Evolutionary conservation across 495 filamentous ascomycete species (phyloP), one percentile per base, ranked within the genome.

Genomic region (Neurospora sp.): DNA sequence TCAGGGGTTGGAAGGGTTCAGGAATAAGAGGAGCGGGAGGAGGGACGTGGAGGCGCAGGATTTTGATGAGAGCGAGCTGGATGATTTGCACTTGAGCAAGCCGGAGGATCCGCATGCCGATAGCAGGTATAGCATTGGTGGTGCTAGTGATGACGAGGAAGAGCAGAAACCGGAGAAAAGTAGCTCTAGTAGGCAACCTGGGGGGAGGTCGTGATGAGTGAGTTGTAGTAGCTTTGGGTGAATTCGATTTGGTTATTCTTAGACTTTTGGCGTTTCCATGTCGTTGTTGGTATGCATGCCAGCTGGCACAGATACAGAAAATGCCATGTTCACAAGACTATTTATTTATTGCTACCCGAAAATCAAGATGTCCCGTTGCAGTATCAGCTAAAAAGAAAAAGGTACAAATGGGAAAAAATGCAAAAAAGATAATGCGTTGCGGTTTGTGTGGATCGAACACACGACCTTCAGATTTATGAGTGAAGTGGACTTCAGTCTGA

Each of bases 31-130:
- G 12, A 61, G 53, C 6, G 69, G 76, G 8, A 77, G 69, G 22
- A 71, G 76, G 12, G 78, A 79, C 38, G 82, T 97, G 40, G 94
- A 97, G 81, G 91, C 92, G 18, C 91, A 85, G 14, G 94, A 95
- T 79, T 98, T 96, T 83, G 94, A 98, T 76, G 96, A 98, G 82
- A 87, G 87, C 53, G 93, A 97, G 79, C 78, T 98, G 41, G 93
- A 97, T 78, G 89, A 94, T 74, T 80, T 96, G 66, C 88, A 91
- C 72, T 79, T 88, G 31, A 75, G 73, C 20, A 87, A 83, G 38
- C 86, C 85, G 18, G 81, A 73, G 3, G 83, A 83, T 16, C 79
- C 81, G 2, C 78, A 78, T n/a, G 74, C 73, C 20, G 79, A 79
- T 69, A 76, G 80, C 35, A 82, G 80, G 53, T 91, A 91, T 76